Conservation (phyloP, 1,139 yeast species). For the Geotrichum europaeum region DNA sequence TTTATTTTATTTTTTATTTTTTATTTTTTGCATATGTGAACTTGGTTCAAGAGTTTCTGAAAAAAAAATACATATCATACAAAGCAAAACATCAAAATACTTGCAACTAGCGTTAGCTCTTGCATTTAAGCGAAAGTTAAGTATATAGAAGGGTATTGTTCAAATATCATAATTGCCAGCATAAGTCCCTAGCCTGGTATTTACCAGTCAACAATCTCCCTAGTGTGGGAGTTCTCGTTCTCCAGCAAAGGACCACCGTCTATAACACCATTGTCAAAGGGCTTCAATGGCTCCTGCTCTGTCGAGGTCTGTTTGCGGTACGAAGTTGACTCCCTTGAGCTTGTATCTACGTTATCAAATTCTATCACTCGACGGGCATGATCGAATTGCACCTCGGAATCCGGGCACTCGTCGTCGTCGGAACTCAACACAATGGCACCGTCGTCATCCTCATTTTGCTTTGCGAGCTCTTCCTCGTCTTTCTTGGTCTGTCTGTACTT, state of each 20-base stretch:
- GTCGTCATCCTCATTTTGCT: not conserved
- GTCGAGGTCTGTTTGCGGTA: not conserved
- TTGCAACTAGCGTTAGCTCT: too few species aligned
- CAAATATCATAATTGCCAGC: not conserved
- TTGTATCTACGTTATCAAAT: not conserved
- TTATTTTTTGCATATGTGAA: too few species aligned
- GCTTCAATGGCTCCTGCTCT: constrained; percentile 3
- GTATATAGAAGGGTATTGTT: not conserved
- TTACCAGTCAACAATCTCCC: not conserved
- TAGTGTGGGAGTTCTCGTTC: not conserved
- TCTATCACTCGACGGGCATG: not conserved
- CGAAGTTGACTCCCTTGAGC: not conserved
- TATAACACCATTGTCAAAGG: constrained; percentile 15
- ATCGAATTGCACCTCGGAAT: not conserved
- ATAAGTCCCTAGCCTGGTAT: not conserved
- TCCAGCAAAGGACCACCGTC: constrained; percentile 16
- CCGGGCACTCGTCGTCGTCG: not conserved
- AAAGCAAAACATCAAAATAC: too few species aligned
- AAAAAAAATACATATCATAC: too few species aligned
- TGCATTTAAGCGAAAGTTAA: not conserved
- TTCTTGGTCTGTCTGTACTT: constrained; percentile 9
- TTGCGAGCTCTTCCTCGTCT: constrained; percentile 8
- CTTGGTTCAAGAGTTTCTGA: too few species aligned
- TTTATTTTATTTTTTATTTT: too few species aligned
- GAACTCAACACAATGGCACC: not conserved